Base-by-base conservation (phyloP, 2,329 filamentous ascomycete genomes). In the Bretziella fagacearum region DNA sequence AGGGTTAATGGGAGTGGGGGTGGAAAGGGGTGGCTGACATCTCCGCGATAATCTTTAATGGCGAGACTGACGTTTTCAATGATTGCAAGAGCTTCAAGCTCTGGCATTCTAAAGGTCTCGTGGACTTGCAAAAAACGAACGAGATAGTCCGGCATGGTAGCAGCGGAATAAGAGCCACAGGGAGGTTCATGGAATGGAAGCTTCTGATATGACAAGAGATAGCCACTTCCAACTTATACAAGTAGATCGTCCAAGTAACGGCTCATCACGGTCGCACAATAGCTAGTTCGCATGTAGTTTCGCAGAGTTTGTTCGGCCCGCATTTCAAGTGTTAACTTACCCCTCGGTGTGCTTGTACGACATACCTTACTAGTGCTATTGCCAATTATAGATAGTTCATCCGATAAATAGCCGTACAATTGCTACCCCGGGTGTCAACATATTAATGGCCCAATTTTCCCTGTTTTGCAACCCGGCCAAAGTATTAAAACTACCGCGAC, bases 101-200 rank as follows among this genome's bases (percentile, higher is more conserved):
- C 91, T 2, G 87, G 76, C 48, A 77, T 69, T 32, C 89, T 81
- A 60, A 98, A 98, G n/a, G 76, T 81, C 65, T 95, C 85, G 61
- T 96, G 87, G 50, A 74, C 70, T 62, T 96, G 91, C 37, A 80
- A 81, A 59, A 96, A 86, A 56, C 89, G 83, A 53, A 98, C 78
- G 51, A 98, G 71, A 58, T 84, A 96, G 52, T 93, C 76, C 10
- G 40, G 40, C 76, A 79, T 77, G 27, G 13, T 23, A 11, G 17
- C 39, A 22, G 23, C 8, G 32, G 32, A 7, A 13, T n/a, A 13
- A 22, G 11, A 5, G 17, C 6, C 11, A 7, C 4, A 18, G 18
- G 35, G 17, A 2, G 2, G n/a, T 17, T 17, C 8, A 11, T 36
- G 11, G n/a, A 20, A 22, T 39, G 7, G 2, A 22, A 22, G 18